A percentile compares a stretch with the other conserved stretches of the same genome.
Conservation (phyloP, 1,139 yeast genomes). For the Kodamaea derodonti region DNA sequence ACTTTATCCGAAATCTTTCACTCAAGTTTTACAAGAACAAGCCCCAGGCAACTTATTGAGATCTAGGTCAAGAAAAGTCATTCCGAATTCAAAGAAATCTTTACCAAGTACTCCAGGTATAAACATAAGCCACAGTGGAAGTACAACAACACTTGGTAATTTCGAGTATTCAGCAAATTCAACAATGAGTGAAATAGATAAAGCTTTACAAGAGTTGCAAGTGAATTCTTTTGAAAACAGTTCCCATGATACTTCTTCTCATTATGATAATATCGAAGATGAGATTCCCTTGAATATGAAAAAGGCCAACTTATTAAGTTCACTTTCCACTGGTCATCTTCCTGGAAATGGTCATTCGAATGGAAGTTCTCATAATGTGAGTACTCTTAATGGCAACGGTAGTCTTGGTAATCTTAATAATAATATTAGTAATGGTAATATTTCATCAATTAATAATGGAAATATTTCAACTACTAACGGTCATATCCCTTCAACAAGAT, state of each 20-base stretch:
- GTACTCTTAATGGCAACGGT: slow-evolving; percentile 1
- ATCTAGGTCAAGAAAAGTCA: slow-evolving; percentile 55
- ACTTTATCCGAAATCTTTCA: slow-evolving; percentile 83
- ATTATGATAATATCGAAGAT: background rate
- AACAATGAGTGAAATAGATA: slow-evolving; percentile 79
- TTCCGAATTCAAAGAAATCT: slow-evolving; percentile 14
- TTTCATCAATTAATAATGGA: background rate
- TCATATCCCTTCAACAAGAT: background rate
- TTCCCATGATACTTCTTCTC: background rate
- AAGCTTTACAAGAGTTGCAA: slow-evolving; percentile 71
- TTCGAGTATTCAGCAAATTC: slow-evolving; percentile 32
- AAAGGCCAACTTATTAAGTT: background rate
- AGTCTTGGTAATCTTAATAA: background rate
- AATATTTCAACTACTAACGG: too few species aligned
- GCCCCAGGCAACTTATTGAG: slow-evolving; percentile 35
- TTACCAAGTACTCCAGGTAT: slow-evolving; percentile 7
- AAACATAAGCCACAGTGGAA: background rate
- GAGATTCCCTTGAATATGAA: background rate
- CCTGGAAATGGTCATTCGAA: slow-evolving; percentile 4
- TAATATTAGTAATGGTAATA: too few species aligned
- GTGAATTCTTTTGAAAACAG: slow-evolving; percentile 17
- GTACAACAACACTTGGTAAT: background rate
- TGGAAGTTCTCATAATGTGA: slow-evolving; percentile 1
- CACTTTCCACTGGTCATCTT: slow-evolving; percentile 2
- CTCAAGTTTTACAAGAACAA: slow-evolving; percentile 39